A percentile compares a stretch with the other conserved stretches of the same genome.
phyloP scores from a whole-genome alignment of 2,329 filamentous ascomycete genomes.

The Fusarium newnesense region DNA sequence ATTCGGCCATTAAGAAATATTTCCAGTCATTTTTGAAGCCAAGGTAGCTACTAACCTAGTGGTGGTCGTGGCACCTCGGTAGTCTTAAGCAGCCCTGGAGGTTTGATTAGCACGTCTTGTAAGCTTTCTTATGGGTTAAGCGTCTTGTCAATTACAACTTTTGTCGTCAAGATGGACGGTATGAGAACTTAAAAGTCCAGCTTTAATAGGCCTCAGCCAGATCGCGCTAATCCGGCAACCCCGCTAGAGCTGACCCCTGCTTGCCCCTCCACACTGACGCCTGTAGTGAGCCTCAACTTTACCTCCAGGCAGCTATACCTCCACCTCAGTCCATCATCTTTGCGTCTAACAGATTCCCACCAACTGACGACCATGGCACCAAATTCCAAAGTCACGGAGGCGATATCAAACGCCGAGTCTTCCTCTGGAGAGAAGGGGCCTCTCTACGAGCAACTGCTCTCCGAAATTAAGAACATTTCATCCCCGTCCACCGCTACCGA shows the following conservation, averaged over 20 bases:
- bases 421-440: conserved; percentile 54
- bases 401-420: conserved; percentile 55
- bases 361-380: conserved; percentile 49
- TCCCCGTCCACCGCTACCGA: conserved; percentile 52
- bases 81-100: not conserved
- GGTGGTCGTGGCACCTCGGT: not conserved
- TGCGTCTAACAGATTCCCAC: not conserved
- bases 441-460: conserved; percentile 59
- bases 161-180: not conserved
- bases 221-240: conserved; percentile 22
- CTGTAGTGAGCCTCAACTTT: conserved; percentile 29
- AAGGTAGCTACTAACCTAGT: not conserved
- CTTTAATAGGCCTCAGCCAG: conserved; percentile 3
- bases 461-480: conserved; percentile 54
- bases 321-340: conserved; percentile 20
- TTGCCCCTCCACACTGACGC: conserved; percentile 37
- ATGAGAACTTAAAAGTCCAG: not conserved
- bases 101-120: not conserved
- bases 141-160: not conserved
- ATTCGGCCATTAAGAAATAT: not conserved
- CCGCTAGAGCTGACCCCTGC: conserved; percentile 40
- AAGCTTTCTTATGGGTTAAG: not conserved
- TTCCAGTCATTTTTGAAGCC: not conserved
- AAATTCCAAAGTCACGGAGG: conserved; percentile 54
- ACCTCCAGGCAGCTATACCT: conserved; percentile 31